Evolutionary conservation across 495 filamentous ascomycete species (phyloP).

Genomic region (Podospora tetraspora): DNA sequence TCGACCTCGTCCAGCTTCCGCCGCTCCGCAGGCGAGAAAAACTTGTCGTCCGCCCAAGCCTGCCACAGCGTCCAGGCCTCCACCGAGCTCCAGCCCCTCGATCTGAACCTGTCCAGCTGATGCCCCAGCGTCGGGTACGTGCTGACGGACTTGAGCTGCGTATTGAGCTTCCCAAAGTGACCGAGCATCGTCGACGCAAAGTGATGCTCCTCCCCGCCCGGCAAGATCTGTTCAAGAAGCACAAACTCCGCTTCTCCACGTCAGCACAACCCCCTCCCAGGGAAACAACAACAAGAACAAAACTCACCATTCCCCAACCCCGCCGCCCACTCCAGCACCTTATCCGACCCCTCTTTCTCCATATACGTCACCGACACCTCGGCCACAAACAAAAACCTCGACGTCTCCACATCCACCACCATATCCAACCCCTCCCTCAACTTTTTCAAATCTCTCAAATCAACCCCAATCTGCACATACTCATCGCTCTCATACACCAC

Average conservation of each 20-base stretch:
- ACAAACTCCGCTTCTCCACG: conserved; percentile 56
- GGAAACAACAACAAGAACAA: not conserved
- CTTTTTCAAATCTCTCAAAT: conserved; percentile 59
- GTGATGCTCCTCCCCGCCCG: conserved; percentile 68
- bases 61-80: conserved; percentile 66
- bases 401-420: conserved; percentile 50
- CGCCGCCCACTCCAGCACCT: conserved; percentile 64
- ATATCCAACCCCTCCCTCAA: conserved; percentile 52
- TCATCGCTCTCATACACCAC: conserved; percentile 55
- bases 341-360: conserved; percentile 68
- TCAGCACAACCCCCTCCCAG: conserved; percentile 1
- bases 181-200: conserved; percentile 84
- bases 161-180: conserved; percentile 76
- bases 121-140: conserved; percentile 59
- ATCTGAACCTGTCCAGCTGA: conserved; percentile 61
- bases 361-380: conserved; percentile 93
- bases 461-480: conserved; percentile 79
- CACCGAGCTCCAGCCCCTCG: conserved; percentile 59
- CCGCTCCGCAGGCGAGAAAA: conserved; percentile 53
- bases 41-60: conserved; percentile 64
- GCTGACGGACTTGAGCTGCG: conserved; percentile 65
- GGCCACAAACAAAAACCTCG: conserved; percentile 68
- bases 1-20: conserved; percentile 60
- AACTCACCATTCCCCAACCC: conserved; percentile 55
- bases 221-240: conserved; percentile 83